Base-by-base conservation (phyloP, 345 rosid species). In the Lenwebbia sp. region DNA sequence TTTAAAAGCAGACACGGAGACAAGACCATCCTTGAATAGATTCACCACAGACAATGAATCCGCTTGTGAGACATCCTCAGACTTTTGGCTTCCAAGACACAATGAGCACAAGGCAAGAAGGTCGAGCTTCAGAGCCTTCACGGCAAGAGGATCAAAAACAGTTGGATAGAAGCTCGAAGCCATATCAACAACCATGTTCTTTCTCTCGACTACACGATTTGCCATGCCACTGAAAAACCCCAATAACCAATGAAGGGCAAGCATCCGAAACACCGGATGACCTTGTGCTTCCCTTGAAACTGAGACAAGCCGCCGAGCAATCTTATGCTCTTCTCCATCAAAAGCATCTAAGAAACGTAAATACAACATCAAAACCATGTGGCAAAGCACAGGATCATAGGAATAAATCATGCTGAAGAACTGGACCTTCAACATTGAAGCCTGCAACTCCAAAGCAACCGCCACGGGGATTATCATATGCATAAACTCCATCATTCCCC, bases 91-190 rank as follows among this genome's bases (percentile, higher is more conserved):
- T 83, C 89, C 94, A 62, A 93, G 87, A 92, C 88, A 90, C 76
- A 91, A 85, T 5, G 93, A 91, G 89, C 93, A 97, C 49, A 94
- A 93, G 10, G 96, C 97, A 83, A 95, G 91, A 86, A 97, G 85
- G 92, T 97, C 99, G 83, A 97, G 95, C 91, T 95, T 97, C 91
- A 95, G 86, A 1, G 94, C 93, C 90, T 96, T 96, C 90, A 95
- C 91, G 11, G 99, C 94, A 83, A 97, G 98, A 47, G 99, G 95
- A 88, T 97, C 99, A 88, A 95, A 97, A n/a, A 96, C 94, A n/a
- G 88, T 84, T 5, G 96, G 95, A 93, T 92, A 93, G 87, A 94
- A 94, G 89, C 92, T 92, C 87, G 86, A 92, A 86, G 95, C 94
- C 92, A 91, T 92, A 85, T 92, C 90, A 26, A 93, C 87, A 82